phyloP scores from a whole-genome alignment of 768 basidiomycete species.

The Crepidotus variabilis region DNA sequence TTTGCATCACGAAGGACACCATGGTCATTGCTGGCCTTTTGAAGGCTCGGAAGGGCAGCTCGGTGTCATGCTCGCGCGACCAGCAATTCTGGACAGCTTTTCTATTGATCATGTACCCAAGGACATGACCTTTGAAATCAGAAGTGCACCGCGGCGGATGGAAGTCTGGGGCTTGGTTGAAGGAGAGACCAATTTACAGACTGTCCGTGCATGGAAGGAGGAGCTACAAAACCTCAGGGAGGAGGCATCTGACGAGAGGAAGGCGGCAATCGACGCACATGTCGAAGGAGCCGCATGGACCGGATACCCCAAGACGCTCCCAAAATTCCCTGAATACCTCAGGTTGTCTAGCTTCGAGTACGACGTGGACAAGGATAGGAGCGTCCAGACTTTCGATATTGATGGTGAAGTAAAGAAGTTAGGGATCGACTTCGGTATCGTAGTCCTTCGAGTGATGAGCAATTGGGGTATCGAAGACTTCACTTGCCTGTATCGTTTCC shows the following conservation, averaged over 20 bases:
- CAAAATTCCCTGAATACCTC: conserved; percentile 45
- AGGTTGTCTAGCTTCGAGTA: conserved; percentile 71
- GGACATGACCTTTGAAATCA: conserved; percentile 79
- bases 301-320: conserved; percentile 47
- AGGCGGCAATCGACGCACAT: conserved; percentile 22
- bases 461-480: conserved; percentile 86
- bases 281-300: conserved; percentile 8
- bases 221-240: conserved; percentile 14
- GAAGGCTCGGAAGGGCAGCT: conserved; percentile 73
- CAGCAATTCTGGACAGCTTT: conserved; percentile 66
- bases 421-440: conserved; percentile 80
- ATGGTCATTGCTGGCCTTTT: conserved; percentile 95
- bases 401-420: conserved; percentile 61
- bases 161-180: conserved; percentile 92
- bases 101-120: conserved; percentile 87
- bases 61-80: conserved; percentile 75
- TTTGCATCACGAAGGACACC: conserved; percentile 79
- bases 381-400: conserved; percentile 82
- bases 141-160: conserved; percentile 80
- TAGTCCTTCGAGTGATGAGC: conserved; percentile 72
- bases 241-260: conserved; percentile 21
- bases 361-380: conserved; percentile 48
- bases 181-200: conserved; percentile 64
- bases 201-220: conserved; percentile 52
- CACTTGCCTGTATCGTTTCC: conserved; percentile 87